phyloP scores from a whole-genome alignment of 306 rosid genomes.

The Rubus idaeus region DNA sequence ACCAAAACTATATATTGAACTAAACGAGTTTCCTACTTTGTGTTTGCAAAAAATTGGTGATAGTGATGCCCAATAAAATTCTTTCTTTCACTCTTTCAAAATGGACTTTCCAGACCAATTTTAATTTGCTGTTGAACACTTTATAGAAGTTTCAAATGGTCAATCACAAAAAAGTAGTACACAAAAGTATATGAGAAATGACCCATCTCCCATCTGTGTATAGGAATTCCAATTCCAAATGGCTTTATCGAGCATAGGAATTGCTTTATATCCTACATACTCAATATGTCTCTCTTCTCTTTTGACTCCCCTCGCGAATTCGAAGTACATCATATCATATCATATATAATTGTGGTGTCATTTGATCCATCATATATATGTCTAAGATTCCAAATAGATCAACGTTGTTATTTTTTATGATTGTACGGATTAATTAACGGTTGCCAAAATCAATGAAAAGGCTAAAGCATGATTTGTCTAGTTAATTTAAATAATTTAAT shows the following conservation, averaged over 20 bases:
- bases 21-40: conserved; percentile 13
- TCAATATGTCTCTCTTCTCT: conserved; percentile 59
- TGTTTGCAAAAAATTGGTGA: conserved; percentile 27
- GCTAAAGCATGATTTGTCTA: neutral
- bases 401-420: conserved; percentile 26
- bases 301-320: conserved; percentile 51
- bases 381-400: conserved; percentile 17
- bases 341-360: neutral
- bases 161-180: conserved; percentile 22
- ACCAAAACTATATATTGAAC: neutral
- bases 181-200: conserved; percentile 28
- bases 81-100: conserved; percentile 36
- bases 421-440: conserved; percentile 19
- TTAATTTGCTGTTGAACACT: conserved; percentile 36
- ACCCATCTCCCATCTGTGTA: conserved; percentile 23
- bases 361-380: conserved; percentile 8
- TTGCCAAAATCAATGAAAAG: conserved; percentile 31
- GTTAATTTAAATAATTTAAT: neutral
- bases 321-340: conserved; percentile 20
- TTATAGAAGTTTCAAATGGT: conserved; percentile 34
- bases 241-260: conserved; percentile 57
- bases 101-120: conserved; percentile 39
- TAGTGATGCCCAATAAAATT: conserved; percentile 39
- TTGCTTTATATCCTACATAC: conserved; percentile 46
- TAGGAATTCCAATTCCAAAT: conserved; percentile 28